A percentile compares a stretch with the other conserved stretches of the same genome.
Conservation (phyloP, 495 filamentous ascomycete species). For the Hamigera avellanea region DNA sequence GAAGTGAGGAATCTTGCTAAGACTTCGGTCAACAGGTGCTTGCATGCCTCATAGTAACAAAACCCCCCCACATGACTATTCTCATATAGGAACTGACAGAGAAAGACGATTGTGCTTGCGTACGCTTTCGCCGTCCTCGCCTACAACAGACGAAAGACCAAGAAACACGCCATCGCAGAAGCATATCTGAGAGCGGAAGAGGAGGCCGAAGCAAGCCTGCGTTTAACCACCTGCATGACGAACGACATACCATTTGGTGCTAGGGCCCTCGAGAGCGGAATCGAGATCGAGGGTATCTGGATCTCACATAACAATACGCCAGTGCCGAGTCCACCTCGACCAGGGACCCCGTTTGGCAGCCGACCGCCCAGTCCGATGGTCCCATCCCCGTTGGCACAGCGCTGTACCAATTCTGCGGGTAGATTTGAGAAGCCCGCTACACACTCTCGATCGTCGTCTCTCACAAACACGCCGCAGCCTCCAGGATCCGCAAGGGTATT, state of each 20-base stretch:
- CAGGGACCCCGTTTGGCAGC: slow-evolving; percentile 6
- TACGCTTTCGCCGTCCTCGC: slow-evolving; percentile 33
- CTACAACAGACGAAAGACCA: slow-evolving; percentile 51
- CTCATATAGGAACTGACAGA: no score
- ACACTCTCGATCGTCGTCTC: no score
- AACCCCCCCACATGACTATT: not conserved
- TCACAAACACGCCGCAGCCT: no score
- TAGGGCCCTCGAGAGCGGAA: slow-evolving; percentile 73
- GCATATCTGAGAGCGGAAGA: slow-evolving; percentile 47
- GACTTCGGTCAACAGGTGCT: slow-evolving; percentile 21
- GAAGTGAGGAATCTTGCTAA: slow-evolving; percentile 7
- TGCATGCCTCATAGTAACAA: slow-evolving; percentile 33
- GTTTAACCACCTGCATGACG: slow-evolving; percentile 25
- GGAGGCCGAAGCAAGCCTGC: slow-evolving; percentile 16
- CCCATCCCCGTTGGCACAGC: not conserved
- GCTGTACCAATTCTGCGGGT: no score
- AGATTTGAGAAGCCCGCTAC: no score
- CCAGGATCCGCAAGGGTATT: no score
- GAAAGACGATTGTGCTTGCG: slow-evolving; percentile 34
- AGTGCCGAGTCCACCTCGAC: slow-evolving; percentile 13
- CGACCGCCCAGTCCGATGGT: slow-evolving; percentile 5
- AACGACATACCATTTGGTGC: slow-evolving; percentile 80
- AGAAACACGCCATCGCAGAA: slow-evolving; percentile 53
- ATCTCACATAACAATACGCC: slow-evolving; percentile 54
- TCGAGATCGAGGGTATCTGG: slow-evolving; percentile 84